Conservation (phyloP, 78 protist species). For the Bodo saltans region DNA sequence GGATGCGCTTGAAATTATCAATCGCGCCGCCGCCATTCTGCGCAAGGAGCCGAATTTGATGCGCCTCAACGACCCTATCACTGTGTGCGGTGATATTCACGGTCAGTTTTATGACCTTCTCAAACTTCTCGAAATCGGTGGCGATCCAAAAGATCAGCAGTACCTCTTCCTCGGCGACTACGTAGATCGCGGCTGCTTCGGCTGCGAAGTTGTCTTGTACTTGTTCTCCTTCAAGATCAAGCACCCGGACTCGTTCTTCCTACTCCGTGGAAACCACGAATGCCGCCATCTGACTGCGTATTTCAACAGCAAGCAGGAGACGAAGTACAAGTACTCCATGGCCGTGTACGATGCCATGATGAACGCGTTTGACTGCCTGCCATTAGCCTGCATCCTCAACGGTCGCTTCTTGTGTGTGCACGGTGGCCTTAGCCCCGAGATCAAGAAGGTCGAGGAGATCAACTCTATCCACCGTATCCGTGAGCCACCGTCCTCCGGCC, state of each 20-base stretch:
- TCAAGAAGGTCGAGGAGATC: slow-evolving; percentile 78
- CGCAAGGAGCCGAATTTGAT: slow-evolving; percentile 54
- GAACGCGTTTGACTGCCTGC: slow-evolving; percentile 83
- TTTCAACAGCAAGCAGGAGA: slow-evolving; percentile 91
- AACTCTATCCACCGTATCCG: slow-evolving; percentile 79
- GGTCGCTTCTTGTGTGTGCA: slow-evolving; percentile 89
- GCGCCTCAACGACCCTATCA: slow-evolving; percentile 42
- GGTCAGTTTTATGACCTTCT: slow-evolving; percentile 86
- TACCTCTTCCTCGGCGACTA: slow-evolving; percentile 93
- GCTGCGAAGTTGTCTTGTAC: slow-evolving; percentile 62
- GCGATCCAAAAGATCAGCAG: slow-evolving; percentile 69
- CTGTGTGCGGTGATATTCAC: slow-evolving; percentile 85
- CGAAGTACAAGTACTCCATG: slow-evolving; percentile 72
- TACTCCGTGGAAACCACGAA: slow-evolving; percentile 98
- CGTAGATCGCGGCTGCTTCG: slow-evolving; percentile 92
- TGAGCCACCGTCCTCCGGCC: slow-evolving; percentile 91
- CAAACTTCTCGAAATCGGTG: slow-evolving; percentile 67
- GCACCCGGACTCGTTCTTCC: slow-evolving; percentile 74
- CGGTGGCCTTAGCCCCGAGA: slow-evolving; percentile 95
- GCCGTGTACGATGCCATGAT: slow-evolving; percentile 79
- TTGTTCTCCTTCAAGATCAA: slow-evolving; percentile 76
- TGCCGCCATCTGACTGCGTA: slow-evolving; percentile 91
- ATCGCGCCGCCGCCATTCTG: slow-evolving; percentile 23
- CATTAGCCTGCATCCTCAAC: slow-evolving; percentile 87
- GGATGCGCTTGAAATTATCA: slow-evolving; percentile 29